Conservation (phyloP, 1,284 basidiomycete genomes). For the Somion occarium region DNA sequence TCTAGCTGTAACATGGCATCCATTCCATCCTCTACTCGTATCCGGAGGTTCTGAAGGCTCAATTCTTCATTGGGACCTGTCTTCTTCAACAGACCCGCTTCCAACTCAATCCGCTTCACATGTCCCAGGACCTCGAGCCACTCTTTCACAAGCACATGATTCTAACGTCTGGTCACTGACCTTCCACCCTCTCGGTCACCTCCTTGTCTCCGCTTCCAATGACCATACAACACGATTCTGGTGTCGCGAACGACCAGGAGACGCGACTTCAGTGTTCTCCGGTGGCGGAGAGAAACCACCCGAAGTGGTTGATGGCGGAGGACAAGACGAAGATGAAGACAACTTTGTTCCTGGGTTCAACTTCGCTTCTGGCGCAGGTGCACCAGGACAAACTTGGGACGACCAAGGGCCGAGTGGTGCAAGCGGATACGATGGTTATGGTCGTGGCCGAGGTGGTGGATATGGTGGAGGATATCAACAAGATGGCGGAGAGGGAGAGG, state of each 20-base stretch:
- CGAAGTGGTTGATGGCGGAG: conserved; percentile 40
- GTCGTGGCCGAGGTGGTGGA: conserved; percentile 8
- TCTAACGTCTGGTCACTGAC: conserved; percentile 95
- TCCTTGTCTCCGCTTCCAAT: conserved; percentile 90
- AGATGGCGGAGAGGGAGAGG: conserved; percentile 15
- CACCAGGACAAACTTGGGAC: neutral
- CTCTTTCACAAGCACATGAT: conserved; percentile 91
- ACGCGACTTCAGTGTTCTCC: conserved; percentile 62
- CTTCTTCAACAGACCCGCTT: conserved; percentile 30
- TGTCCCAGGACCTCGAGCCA: conserved; percentile 63
- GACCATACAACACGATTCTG: conserved; percentile 98
- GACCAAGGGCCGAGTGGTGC: conserved; percentile 9
- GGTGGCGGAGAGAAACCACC: conserved; percentile 78
- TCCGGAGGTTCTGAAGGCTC: conserved; percentile 93
- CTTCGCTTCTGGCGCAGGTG: conserved; percentile 16
- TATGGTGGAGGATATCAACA: conserved; percentile 12
- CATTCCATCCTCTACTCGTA: conserved; percentile 86
- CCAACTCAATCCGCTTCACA: conserved; percentile 27
- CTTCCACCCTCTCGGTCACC: conserved; percentile 94
- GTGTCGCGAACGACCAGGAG: conserved; percentile 83
- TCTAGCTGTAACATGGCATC: conserved; percentile 91
- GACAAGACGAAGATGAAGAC: conserved; percentile 53
- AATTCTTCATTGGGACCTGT: conserved; percentile 90
- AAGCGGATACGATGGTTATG: conserved; percentile 17
- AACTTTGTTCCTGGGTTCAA: conserved; percentile 57